A percentile compares a stretch with the other conserved stretches of the same genome.
Evolutionary conservation across 768 basidiomycete genomes (phyloP).

Genomic region (Multifurca ochricompacta): DNA sequence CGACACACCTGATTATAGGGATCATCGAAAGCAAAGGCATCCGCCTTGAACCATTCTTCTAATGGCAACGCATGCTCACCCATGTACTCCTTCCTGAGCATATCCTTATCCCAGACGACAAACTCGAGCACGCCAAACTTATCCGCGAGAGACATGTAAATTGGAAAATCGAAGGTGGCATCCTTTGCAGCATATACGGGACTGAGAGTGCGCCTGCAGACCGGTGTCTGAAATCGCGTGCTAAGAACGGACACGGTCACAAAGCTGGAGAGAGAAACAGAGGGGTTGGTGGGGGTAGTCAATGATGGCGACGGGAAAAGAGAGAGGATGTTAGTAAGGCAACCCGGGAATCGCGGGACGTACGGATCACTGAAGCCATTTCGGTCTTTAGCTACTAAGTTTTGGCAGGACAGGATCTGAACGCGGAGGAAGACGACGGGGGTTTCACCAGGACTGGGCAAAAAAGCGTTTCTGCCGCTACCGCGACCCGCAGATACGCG

Average conservation of each 20-base stretch:
- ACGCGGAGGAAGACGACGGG: slow-evolving; percentile 62
- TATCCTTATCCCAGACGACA: slow-evolving; percentile 91
- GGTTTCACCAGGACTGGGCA: slow-evolving; percentile 50
- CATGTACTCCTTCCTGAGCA: slow-evolving; percentile 85
- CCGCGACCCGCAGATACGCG: slow-evolving; percentile 38
- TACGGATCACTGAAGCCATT: slow-evolving; percentile 74
- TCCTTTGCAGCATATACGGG: slow-evolving; percentile 60
- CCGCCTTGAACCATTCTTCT: slow-evolving; percentile 71
- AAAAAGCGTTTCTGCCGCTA: slow-evolving; percentile 30
- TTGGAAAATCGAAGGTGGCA: slow-evolving; percentile 85
- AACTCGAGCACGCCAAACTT: slow-evolving; percentile 70
- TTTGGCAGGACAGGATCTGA: slow-evolving; percentile 57
- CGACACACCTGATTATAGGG: slow-evolving; percentile 57
- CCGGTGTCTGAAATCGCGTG: slow-evolving; percentile 62
- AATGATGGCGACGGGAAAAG: background rate
- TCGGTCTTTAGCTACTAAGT: slow-evolving; percentile 55
- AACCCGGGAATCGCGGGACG: no score
- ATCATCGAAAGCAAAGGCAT: slow-evolving; percentile 49
- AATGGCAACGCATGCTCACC: slow-evolving; percentile 77
- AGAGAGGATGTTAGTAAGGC: background rate
- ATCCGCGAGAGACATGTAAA: slow-evolving; percentile 70
- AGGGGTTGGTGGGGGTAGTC: background rate
- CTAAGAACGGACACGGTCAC: slow-evolving; percentile 58
- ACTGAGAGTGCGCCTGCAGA: slow-evolving; percentile 61
- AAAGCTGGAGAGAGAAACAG: slow-evolving; percentile 38